A percentile compares a stretch with the other conserved stretches of the same genome.
Evolutionary conservation across 495 filamentous ascomycete genomes (phyloP).

Genomic region (Tirmania nivea): DNA sequence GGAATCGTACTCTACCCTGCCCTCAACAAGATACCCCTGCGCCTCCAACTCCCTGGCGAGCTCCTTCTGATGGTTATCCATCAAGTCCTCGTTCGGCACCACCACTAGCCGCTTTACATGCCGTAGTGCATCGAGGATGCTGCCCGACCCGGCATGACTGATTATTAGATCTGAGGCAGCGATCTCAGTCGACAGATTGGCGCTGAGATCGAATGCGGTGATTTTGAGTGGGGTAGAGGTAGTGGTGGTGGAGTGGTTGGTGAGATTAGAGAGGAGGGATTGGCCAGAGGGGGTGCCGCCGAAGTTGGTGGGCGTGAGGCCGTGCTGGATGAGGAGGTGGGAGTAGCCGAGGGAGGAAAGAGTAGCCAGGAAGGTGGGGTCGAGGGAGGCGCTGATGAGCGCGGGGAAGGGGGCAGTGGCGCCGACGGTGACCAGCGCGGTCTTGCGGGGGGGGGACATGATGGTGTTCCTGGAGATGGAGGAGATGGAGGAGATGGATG

Average conservation of each 20-base stretch:
- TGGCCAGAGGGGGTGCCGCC: background rate
- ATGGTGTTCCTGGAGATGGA: background rate
- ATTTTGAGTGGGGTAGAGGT: conserved; percentile 24
- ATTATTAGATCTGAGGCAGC: conserved; percentile 44
- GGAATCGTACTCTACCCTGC: conserved; percentile 35
- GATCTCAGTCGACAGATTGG: conserved; percentile 24
- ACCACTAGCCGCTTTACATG: conserved; percentile 47
- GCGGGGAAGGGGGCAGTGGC: conserved; percentile 66
- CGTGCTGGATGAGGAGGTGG: conserved; percentile 54
- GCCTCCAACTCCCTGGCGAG: conserved; percentile 49
- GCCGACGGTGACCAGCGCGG: conserved; percentile 60
- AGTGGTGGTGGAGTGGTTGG: background rate
- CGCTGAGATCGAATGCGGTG: conserved; percentile 42
- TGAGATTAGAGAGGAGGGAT: background rate
- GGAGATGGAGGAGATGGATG: background rate
- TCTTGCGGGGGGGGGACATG: conserved; percentile 2
- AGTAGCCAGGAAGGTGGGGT: conserved; percentile 34
- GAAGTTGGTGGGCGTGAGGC: conserved; percentile 23
- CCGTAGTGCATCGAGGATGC: conserved; percentile 63
- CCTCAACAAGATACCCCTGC: conserved; percentile 48
- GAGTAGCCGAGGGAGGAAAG: conserved; percentile 37
- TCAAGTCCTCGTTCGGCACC: conserved; percentile 60
- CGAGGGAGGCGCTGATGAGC: conserved; percentile 45
- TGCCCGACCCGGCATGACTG: conserved; percentile 83
- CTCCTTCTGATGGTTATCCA: conserved; percentile 84